A percentile compares a stretch with the other conserved stretches of the same genome.
These are phyloP conservation scores for Neoscytalidium dimidiatum DNA, from an alignment of 2,329 filamentous ascomycete species.

Conservation along the genomic window DNA sequence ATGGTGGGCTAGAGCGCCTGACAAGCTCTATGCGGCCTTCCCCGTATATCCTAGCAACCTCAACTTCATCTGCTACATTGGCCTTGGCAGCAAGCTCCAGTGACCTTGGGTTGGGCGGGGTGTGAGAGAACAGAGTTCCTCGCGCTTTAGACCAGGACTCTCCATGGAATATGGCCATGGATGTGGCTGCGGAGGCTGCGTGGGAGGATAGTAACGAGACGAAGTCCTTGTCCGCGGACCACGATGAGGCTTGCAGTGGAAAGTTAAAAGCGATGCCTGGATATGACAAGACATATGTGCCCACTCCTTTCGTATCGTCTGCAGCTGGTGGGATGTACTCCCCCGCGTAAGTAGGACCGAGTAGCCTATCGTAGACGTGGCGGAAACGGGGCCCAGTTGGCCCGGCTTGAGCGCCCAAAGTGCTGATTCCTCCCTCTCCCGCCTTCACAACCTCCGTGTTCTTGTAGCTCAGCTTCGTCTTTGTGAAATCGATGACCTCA, in stretches of 20 bases:
- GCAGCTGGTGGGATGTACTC: constrained; percentile 75
- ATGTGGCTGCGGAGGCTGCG: constrained; percentile 72
- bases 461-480: constrained; percentile 81
- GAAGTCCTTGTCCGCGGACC: constrained; percentile 76
- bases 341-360: constrained; percentile 90
- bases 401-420: constrained; percentile 28
- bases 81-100: constrained; percentile 68
- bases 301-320: constrained; percentile 54
- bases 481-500: constrained; percentile 87
- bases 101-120: constrained; percentile 72
- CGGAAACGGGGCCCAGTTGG: constrained; percentile 73
- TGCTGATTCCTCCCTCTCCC: constrained; percentile 28
- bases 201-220: constrained; percentile 82
- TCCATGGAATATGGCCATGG: constrained; percentile 89
- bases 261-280: constrained; percentile 94
- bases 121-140: constrained; percentile 72
- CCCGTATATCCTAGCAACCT: constrained; percentile 75
- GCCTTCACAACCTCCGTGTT: constrained; percentile 76
- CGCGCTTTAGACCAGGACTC: constrained; percentile 87
- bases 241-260: constrained; percentile 71
- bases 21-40: constrained; percentile 77
- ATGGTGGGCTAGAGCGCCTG: constrained; percentile 66
- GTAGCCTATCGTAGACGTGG: constrained; percentile 89
- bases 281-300: constrained; percentile 89
- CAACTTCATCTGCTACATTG: constrained; percentile 80